phyloP scores from a whole-genome alignment of 176 grass and related monocot species.

The Hordeum marinum region DNA sequence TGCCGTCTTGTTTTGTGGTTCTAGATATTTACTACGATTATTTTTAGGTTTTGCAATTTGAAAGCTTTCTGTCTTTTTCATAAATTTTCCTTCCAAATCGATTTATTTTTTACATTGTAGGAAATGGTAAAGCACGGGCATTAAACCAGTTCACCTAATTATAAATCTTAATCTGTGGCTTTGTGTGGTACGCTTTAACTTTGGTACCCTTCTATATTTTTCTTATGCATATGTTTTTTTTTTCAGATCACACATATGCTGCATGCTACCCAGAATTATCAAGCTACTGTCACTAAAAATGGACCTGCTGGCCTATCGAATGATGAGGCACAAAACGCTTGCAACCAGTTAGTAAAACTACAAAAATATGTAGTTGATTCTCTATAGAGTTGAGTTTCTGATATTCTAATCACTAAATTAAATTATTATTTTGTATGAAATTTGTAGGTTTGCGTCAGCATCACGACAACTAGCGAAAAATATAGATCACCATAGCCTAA shows the following conservation, averaged over 20 bases:
- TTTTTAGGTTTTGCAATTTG: neutral
- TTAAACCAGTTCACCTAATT: neutral
- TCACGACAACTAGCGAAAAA: constrained; percentile 82
- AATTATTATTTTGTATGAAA: neutral
- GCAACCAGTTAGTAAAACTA: constrained; percentile 71
- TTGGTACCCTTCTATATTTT: neutral
- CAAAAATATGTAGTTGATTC: neutral
- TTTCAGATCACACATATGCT: constrained; percentile 77
- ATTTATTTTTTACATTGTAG: neutral
- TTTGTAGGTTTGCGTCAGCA: constrained; percentile 73
- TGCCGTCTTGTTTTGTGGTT: neutral
- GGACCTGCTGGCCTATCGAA: constrained; percentile 53
- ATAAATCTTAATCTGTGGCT: neutral
- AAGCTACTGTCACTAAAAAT: constrained; percentile 52
- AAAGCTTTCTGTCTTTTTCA: neutral
- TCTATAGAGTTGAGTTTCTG: neutral
- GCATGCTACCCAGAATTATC: constrained; percentile 92
- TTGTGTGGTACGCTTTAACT: neutral
- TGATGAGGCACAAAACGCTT: constrained; percentile 65
- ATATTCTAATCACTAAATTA: neutral
- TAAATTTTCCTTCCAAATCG: neutral
- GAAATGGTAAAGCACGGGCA: neutral
- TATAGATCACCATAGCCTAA: constrained; percentile 74
- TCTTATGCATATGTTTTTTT: neutral
- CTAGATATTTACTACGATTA: neutral